A percentile compares a stretch with the other conserved stretches of the same genome.
phyloP scores from a whole-genome alignment of 73 alveolate species.

The Paramecium bursaria region DNA sequence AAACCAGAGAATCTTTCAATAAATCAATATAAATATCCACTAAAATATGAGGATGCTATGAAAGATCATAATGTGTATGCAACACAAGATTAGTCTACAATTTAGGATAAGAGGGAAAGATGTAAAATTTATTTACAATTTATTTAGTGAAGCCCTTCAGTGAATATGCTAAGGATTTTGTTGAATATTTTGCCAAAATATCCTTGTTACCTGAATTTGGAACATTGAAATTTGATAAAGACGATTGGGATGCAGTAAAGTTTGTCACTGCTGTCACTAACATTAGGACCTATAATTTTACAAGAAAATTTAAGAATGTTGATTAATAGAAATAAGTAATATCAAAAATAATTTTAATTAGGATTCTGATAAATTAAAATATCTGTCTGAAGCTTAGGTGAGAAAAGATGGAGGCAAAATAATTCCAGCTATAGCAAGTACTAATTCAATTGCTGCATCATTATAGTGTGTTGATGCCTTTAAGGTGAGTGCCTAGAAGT shows the following conservation, averaged over 20 bases:
- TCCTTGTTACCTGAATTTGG: conserved; percentile 7
- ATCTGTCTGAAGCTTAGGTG: conserved; percentile 74
- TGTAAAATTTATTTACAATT: neutral
- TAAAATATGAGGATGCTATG: conserved; percentile 58
- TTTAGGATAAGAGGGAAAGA: conserved; percentile 66
- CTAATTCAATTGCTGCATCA: conserved; percentile 89
- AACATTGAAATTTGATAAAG: conserved; percentile 88
- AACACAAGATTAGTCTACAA: conserved; percentile 65
- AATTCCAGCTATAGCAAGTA: conserved; percentile 96
- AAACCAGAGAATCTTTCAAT: neutral
- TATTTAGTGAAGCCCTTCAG: conserved; percentile 28
- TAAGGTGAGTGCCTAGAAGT: conserved; percentile 63
- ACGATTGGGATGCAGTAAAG: conserved; percentile 87
- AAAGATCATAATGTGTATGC: conserved; percentile 15
- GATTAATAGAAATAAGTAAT: neutral
- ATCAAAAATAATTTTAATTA: neutral
- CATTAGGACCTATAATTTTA: conserved; percentile 87
- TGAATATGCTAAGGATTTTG: conserved; percentile 55
- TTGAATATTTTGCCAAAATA: conserved; percentile 28
- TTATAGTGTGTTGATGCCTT: conserved; percentile 85
- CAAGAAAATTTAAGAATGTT: conserved; percentile 1
- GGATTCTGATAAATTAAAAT: conserved; percentile 42
- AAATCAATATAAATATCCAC: conserved; percentile 54
- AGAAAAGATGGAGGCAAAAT: conserved; percentile 96
- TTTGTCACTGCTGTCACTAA: conserved; percentile 90